Conservation (phyloP, 768 basidiomycete genomes). For the Epithele typhae region DNA sequence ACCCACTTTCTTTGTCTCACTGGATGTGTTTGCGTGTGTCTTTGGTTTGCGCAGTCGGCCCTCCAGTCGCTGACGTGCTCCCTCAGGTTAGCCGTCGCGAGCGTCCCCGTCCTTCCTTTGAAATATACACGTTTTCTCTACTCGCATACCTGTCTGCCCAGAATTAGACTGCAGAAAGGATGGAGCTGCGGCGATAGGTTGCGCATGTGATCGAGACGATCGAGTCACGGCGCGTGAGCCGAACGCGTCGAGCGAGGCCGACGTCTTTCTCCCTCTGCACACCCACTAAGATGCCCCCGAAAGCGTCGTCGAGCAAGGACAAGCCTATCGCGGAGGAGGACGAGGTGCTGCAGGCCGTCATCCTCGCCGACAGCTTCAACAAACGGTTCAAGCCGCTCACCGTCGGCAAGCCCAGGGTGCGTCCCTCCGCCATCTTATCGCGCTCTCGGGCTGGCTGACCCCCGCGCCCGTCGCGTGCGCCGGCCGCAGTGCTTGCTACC, state of each 20-base stretch:
- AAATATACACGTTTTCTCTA: constrained; percentile 5
- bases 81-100: no score
- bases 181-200: background rate
- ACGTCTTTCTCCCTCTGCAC: no score
- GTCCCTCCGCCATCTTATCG: constrained; percentile 22
- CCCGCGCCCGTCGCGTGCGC: constrained; percentile 4
- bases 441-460: constrained; percentile 8
- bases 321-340: constrained; percentile 69
- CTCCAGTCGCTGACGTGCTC: no score
- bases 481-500: constrained; percentile 79
- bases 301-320: constrained; percentile 54
- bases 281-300: constrained; percentile 54
- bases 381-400: constrained; percentile 91
- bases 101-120: constrained; percentile 11
- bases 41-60: no score
- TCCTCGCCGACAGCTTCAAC: constrained; percentile 96
- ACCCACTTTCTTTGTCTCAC: constrained; percentile 44
- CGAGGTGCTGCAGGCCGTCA: constrained; percentile 88
- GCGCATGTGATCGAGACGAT: constrained; percentile 5
- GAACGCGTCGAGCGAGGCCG: background rate
- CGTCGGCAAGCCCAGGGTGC: constrained; percentile 77
- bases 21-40: constrained; percentile 52
- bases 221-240: constrained; percentile 4
- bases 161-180: no score
- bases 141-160: no score